phyloP scores from a whole-genome alignment of 2,329 filamentous ascomycete species.

The Ascochyta koolunga region DNA sequence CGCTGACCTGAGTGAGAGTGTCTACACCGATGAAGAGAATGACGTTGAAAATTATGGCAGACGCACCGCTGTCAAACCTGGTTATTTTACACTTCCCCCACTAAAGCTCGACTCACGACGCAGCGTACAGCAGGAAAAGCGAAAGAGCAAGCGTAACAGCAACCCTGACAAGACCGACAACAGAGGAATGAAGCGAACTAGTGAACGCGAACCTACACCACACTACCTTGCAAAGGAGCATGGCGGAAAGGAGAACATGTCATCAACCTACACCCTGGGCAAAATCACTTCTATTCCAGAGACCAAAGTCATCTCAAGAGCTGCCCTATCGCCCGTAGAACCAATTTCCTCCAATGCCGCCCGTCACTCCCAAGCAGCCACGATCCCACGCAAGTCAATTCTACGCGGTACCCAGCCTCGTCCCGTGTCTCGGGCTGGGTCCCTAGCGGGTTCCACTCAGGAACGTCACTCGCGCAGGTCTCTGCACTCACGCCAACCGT shows the following conservation, averaged over 20 bases:
- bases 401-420: slow-evolving; percentile 6
- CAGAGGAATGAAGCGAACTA: slow-evolving; percentile 31
- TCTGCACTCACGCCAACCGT: slow-evolving; percentile 29
- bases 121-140: slow-evolving; percentile 14
- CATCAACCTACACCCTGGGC: slow-evolving; percentile 30
- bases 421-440: slow-evolving; percentile 5
- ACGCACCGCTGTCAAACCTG: slow-evolving; percentile 28
- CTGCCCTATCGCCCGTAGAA: slow-evolving; percentile 22
- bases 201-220: slow-evolving; percentile 37
- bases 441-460: slow-evolving; percentile 19
- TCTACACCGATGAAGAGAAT: slow-evolving; percentile 37
- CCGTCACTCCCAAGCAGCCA: slow-evolving; percentile 15
- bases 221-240: slow-evolving; percentile 32
- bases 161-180: slow-evolving; percentile 19
- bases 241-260: slow-evolving; percentile 41
- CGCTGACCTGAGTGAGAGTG: slow-evolving; percentile 38
- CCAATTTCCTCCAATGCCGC: slow-evolving; percentile 3
- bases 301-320: slow-evolving; percentile 20
- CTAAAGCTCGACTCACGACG: slow-evolving; percentile 28
- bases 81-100: slow-evolving; percentile 29
- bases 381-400: slow-evolving; percentile 16
- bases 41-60: slow-evolving; percentile 35
- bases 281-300: slow-evolving; percentile 15
- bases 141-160: slow-evolving; percentile 21
- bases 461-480: slow-evolving; percentile 36